Evolutionary conservation across 2,329 filamentous ascomycete species (phyloP).

Genomic region (Trichoderma atroviride): DNA sequence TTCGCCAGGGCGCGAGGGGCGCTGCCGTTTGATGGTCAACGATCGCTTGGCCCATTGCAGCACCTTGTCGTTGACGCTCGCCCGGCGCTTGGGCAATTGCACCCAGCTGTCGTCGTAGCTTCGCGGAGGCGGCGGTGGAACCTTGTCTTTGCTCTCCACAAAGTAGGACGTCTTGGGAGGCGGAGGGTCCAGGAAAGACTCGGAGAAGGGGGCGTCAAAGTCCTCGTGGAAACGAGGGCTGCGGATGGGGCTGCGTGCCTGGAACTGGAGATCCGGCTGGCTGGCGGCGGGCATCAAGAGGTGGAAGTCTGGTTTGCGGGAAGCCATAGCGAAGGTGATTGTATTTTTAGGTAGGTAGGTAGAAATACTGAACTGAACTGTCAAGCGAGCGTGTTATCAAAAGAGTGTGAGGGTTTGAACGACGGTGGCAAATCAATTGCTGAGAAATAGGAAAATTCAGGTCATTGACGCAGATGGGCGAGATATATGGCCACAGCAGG

Average conservation of each 20-base stretch:
- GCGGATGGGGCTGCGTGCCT: constrained; percentile 30
- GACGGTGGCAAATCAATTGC: not conserved
- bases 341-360: not conserved
- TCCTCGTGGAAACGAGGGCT: constrained; percentile 44
- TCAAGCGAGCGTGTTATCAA: constrained; percentile 14
- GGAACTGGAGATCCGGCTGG: constrained; percentile 23
- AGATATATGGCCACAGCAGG: constrained; percentile 14
- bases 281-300: constrained; percentile 35
- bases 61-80: constrained; percentile 40
- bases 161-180: constrained; percentile 36
- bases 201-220: constrained; percentile 45
- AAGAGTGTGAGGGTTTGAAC: not conserved
- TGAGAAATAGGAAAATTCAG: not conserved
- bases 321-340: constrained; percentile 31
- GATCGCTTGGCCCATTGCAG: constrained; percentile 42
- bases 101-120: constrained; percentile 35
- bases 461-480: constrained; percentile 11
- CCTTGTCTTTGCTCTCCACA: constrained; percentile 35
- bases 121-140: constrained; percentile 28
- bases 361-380: not conserved
- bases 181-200: constrained; percentile 40
- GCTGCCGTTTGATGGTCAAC: constrained; percentile 34
- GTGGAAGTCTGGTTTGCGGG: constrained; percentile 35
- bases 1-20: constrained; percentile 31
- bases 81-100: constrained; percentile 34